Base-by-base conservation (phyloP, 2,329 filamentous ascomycete species). In the Ascomycota sp. region DNA sequence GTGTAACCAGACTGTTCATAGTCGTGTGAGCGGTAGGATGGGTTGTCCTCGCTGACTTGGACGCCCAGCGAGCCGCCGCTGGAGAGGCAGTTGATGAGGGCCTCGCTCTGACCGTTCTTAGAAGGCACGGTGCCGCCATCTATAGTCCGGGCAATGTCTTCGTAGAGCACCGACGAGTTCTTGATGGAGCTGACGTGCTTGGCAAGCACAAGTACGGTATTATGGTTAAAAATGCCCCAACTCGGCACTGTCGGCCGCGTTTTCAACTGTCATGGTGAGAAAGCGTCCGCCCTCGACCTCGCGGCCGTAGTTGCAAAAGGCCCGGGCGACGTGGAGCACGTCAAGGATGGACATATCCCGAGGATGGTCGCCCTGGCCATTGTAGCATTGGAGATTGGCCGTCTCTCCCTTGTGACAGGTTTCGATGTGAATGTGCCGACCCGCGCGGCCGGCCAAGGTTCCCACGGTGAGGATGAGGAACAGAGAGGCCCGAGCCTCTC, bases 51-150 rank as follows among this genome's bases (percentile, higher is more conserved):
- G 30, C 38, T 35, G 23, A 33, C 29, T 9, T 21, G 12, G 19
- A 38, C 35, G n/a, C 33, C 36, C 3, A 35, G 17, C 10, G 25
- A 29, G 29, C 42, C 38, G 23, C 49, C 49, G 11, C 31, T 20
- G 5, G 36, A 32, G 8, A 26, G 32, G 30, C 49, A 49, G 27
- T 45, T 45, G 23, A 50, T 43, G 24, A 47, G 24, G 7, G 32
- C 21, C 13, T 27, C 28, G 7, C 30, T 13, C 21, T 26, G 21
- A 19, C 34, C 25, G 2, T 27, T 32, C 7, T 29, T 28, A 3
- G 30, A 27, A 7, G 32, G 31, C 8, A 23, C 15, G 35, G 20
- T 10, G 29, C 31, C 39, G n/a, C 38, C 37, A 25, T 42, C 39
- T 10, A 45, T 43, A 10, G 40, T 42, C 20, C 22, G 31, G 10